phyloP scores from a whole-genome alignment of 139 green algal species.

The Tetratostichococcus sp. region DNA sequence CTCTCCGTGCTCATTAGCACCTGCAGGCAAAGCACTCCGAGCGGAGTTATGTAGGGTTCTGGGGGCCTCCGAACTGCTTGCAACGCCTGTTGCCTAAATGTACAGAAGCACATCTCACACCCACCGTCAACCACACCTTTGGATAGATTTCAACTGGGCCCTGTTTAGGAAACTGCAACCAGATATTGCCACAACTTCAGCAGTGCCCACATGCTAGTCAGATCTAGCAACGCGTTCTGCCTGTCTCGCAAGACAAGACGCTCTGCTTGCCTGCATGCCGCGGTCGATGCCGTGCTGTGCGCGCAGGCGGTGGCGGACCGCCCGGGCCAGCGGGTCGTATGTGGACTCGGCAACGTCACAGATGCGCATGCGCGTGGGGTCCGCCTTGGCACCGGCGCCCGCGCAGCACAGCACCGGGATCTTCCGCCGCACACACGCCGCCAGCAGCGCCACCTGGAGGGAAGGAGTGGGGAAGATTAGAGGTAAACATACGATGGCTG shows the following conservation, averaged over 20 bases:
- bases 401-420: constrained; percentile 77
- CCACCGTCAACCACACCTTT: too few relatives aligned
- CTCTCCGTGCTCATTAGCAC: constrained; percentile 87
- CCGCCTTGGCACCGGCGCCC: constrained; percentile 63
- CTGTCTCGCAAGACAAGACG: too few relatives aligned
- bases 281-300: constrained; percentile 57
- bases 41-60: too few relatives aligned
- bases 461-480: neutral
- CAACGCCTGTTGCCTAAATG: too few relatives aligned
- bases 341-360: constrained; percentile 79
- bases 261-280: constrained; percentile 23
- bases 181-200: too few relatives aligned
- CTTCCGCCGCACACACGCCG: constrained; percentile 67
- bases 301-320: constrained; percentile 66
- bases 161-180: too few relatives aligned
- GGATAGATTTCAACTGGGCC: too few relatives aligned
- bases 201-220: too few relatives aligned
- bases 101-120: too few relatives aligned
- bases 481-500: too few relatives aligned
- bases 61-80: too few relatives aligned
- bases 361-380: constrained; percentile 79
- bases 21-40: neutral
- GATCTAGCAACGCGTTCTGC: too few relatives aligned
- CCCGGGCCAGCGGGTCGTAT: constrained; percentile 77
- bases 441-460: constrained; percentile 74